Evolutionary conservation across 371 early-diverging fungal genomes (phyloP).

Genomic region (Smittium culicis): DNA sequence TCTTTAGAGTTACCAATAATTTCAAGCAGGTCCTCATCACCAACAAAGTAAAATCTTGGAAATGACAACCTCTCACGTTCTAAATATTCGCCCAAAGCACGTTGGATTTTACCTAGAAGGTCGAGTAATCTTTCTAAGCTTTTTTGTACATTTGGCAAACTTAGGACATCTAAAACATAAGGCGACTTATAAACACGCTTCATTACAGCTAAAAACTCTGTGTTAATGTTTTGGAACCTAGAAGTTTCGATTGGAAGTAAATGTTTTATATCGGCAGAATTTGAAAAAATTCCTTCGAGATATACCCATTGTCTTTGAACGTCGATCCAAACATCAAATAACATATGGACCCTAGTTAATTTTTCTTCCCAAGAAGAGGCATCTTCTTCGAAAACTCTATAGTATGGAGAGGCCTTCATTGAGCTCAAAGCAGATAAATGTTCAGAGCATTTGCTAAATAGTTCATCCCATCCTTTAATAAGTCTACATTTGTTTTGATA

Average conservation of each 20-base stretch:
- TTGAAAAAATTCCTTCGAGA: constrained; percentile 92
- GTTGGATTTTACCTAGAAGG: constrained; percentile 84
- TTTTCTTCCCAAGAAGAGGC: constrained; percentile 91
- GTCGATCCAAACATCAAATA: constrained; percentile 98
- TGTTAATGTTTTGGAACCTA: constrained; percentile 89
- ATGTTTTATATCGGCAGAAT: constrained; percentile 91
- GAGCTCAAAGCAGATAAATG: constrained; percentile 86
- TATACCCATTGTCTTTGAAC: constrained; percentile 99
- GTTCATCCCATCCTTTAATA: constrained; percentile 93
- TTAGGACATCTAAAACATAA: constrained; percentile 83
- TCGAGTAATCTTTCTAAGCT: constrained; percentile 89
- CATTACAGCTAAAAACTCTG: constrained; percentile 93
- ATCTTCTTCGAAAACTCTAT: constrained; percentile 95
- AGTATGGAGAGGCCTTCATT: constrained; percentile 95
- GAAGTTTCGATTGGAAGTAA: constrained; percentile 86
- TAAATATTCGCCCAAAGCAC: constrained; percentile 94
- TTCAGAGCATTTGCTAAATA: constrained; percentile 91
- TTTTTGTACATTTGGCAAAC: constrained; percentile 86
- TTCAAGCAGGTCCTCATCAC: constrained; percentile 97
- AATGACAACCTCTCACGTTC: constrained; percentile 92
- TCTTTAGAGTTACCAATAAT: constrained; percentile 97
- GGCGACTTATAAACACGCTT: constrained; percentile 96
- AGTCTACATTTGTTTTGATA: constrained; percentile 94
- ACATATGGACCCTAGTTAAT: constrained; percentile 81
- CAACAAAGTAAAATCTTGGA: constrained; percentile 99